These are phyloP conservation scores for Coemansia sp. DNA, from an alignment of 192 early-diverging fungal genomes.

Conservation along the genomic window DNA sequence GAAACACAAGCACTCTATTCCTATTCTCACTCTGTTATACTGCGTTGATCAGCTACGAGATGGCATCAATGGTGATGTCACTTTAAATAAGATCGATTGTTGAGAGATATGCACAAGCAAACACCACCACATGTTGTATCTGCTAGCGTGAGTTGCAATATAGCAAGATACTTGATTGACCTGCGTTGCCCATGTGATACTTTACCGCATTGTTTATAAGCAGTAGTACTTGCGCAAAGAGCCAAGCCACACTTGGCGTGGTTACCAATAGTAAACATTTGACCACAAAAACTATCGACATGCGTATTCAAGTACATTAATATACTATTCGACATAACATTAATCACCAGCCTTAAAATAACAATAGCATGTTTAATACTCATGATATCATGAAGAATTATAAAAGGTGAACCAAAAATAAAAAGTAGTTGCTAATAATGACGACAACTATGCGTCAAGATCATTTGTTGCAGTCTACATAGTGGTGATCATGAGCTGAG, in stretches of 20 bases:
- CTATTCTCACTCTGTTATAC: not conserved
- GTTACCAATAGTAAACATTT: not conserved
- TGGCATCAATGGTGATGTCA: not conserved
- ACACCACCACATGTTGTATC: not conserved
- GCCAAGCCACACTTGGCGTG: not conserved
- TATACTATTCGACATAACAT: not conserved
- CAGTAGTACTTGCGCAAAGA: not conserved
- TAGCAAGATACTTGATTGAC: not conserved
- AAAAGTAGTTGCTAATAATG: not conserved
- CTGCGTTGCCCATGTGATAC: not conserved
- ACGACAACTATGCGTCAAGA: not conserved
- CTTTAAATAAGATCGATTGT: not conserved
- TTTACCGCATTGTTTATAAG: not conserved
- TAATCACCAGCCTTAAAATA: not conserved
- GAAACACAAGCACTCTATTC: not conserved
- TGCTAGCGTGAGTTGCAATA: not conserved
- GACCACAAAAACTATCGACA: not conserved
- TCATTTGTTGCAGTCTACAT: not conserved
- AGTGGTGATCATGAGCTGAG: conserved; percentile 23
- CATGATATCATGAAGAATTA: not conserved
- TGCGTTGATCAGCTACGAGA: not conserved
- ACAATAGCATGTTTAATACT: not conserved
- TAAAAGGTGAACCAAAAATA: not conserved
- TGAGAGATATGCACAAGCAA: no score
- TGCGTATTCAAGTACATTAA: not conserved